Percentiles rank a stretch among this genome's conserved stretches.
Evolutionary conservation across 192 early-diverging fungal species (phyloP).

Genomic region (Coemansia furcata): DNA sequence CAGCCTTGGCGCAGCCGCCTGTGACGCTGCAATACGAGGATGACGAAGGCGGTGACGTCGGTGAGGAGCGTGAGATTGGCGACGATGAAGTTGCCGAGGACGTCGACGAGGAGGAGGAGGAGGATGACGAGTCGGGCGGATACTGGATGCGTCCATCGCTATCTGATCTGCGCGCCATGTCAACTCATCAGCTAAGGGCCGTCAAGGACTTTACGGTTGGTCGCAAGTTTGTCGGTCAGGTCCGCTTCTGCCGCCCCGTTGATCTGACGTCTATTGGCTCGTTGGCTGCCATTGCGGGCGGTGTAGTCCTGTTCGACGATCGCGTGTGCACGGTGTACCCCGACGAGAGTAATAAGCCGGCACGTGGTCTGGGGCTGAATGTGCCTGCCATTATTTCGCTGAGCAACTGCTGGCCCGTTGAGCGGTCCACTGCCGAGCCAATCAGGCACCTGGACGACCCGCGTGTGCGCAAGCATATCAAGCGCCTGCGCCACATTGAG

Average conservation of each 20-base stretch:
- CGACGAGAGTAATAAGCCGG: conserved; percentile 73
- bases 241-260: conserved; percentile 77
- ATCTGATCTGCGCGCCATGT: conserved; percentile 67
- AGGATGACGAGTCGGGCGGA: conserved; percentile 1
- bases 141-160: conserved; percentile 81
- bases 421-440: conserved; percentile 67
- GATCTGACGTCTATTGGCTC: conserved; percentile 65
- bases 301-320: conserved; percentile 70
- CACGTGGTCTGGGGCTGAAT: conserved; percentile 84
- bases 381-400: conserved; percentile 79
- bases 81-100: conserved; percentile 12
- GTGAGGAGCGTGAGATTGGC: background rate
- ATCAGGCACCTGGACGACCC: conserved; percentile 70
- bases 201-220: conserved; percentile 79
- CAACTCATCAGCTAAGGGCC: conserved; percentile 61
- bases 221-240: conserved; percentile 65
- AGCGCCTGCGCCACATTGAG: conserved; percentile 64
- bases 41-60: background rate
- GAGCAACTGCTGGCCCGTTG: conserved; percentile 79
- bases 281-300: conserved; percentile 71
- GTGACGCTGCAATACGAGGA: background rate
- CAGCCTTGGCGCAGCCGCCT: background rate
- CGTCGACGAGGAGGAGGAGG: conserved; percentile 11
- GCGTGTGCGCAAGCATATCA: conserved; percentile 63
- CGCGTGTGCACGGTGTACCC: conserved; percentile 80